Conservation (phyloP, 768 basidiomycete species). For the Leccinum longicurvipes region DNA sequence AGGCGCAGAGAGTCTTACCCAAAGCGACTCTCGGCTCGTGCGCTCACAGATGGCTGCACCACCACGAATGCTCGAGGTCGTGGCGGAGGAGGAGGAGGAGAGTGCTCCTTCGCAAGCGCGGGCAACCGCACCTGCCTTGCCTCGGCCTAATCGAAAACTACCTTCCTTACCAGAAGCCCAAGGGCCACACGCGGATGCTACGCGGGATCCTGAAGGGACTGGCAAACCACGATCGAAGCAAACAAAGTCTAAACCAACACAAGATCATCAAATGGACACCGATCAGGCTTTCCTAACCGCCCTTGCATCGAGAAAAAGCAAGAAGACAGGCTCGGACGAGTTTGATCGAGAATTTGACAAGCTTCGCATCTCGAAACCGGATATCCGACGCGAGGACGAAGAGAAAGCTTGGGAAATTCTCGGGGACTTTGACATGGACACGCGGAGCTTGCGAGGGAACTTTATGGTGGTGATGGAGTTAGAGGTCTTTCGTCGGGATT, state of each 20-base stretch:
- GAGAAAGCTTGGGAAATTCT: constrained; percentile 57
- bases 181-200: neutral
- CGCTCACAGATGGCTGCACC: constrained; percentile 2
- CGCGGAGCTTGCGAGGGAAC: constrained; percentile 61
- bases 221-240: constrained; percentile 6
- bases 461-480: constrained; percentile 77
- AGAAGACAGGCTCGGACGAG: constrained; percentile 57
- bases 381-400: constrained; percentile 43
- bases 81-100: constrained; percentile 60
- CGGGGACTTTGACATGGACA: constrained; percentile 59
- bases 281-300: constrained; percentile 70
- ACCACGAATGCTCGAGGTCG: constrained; percentile 31
- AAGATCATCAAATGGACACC: constrained; percentile 40
- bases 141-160: constrained; percentile 1
- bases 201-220: constrained; percentile 27
- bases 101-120: constrained; percentile 11
- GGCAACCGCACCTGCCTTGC: neutral
- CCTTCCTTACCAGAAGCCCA: constrained; percentile 1
- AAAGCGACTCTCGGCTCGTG: constrained; percentile 21
- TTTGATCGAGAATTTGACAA: constrained; percentile 82
- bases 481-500: constrained; percentile 44
- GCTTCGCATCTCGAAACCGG: constrained; percentile 66
- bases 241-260: constrained; percentile 2
- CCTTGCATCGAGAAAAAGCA: constrained; percentile 66
- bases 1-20: constrained; percentile 24